Base-by-base conservation (phyloP, 495 filamentous ascomycete genomes). In the Lasiosphaeria hispida region DNA sequence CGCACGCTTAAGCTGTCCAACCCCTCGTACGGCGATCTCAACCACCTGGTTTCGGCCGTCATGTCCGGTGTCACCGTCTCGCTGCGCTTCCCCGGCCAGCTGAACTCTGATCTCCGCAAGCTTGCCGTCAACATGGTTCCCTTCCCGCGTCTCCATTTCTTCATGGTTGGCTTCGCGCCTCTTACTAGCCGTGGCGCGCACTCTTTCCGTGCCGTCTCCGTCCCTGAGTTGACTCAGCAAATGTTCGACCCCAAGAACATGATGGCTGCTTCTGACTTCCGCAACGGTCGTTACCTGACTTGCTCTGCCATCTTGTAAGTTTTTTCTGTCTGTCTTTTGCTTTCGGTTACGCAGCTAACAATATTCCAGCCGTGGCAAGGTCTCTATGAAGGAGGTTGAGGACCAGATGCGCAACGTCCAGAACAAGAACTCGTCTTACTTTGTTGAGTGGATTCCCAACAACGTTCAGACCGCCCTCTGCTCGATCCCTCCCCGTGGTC, bases 241-340 rank as follows among this genome's bases (percentile, higher is more conserved):
- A 99, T 99, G 92, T 99, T 91, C 83, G 94, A 99, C 83, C 94
- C 94, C 70, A 99, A 99, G 90, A 99, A 99, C 86, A 99, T 99
- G 94, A 99, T 99, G 94, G 94, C 94, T 77, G 94, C 94, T 55
- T 94, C 92, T 53, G 94, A 99, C 82, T 99, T 99, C 89, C 88
- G 94, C 67, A 99, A 99, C 75, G 94, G 94, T 69, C 95, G 94
- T 63, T 99, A 99, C 81, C 87, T 99, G 59, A 99, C 94, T 60
- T 99, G 94, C 87, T 96, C 92, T 78, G 93, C 95, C 77, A 96
- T 99, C 79, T 99, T 97, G 75, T 79, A 66, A 71, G 77, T 69
- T 59, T 41, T 69, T 59, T 41, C 7, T 8, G 15, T 36, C 19
- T 19, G 4, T 1, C 7, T 8, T 52, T n/a, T 56, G 5, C 19